phyloP scores from a whole-genome alignment of 257 asterid genomes.

The Striga asiatica region DNA sequence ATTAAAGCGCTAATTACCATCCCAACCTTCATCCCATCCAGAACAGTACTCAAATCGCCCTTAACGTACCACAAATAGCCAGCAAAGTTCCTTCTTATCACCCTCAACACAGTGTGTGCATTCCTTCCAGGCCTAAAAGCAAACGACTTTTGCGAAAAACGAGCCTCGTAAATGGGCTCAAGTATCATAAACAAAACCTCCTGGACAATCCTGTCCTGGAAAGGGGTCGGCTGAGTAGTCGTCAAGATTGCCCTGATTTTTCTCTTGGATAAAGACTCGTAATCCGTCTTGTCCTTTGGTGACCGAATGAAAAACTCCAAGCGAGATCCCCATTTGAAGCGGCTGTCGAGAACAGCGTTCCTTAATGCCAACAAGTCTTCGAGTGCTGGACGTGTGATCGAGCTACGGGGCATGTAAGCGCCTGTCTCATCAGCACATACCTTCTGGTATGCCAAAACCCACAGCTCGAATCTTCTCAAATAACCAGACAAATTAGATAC shows the following conservation, averaged over 20 bases:
- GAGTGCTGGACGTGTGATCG: constrained; percentile 61
- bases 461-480: constrained; percentile 83
- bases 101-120: constrained; percentile 81
- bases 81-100: constrained; percentile 86
- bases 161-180: constrained; percentile 86
- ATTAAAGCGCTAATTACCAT: constrained; percentile 73
- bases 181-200: constrained; percentile 70
- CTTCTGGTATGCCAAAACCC: constrained; percentile 96
- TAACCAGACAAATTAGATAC: constrained; percentile 53
- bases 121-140: constrained; percentile 95
- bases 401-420: constrained; percentile 67
- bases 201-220: constrained; percentile 88
- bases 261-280: constrained; percentile 81
- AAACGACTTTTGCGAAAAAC: constrained; percentile 82
- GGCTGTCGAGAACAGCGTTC: constrained; percentile 73
- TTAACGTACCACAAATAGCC: constrained; percentile 94
- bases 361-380: constrained; percentile 76
- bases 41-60: constrained; percentile 78
- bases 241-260: constrained; percentile 79
- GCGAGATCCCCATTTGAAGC: constrained; percentile 94
- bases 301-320: constrained; percentile 77
- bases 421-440: constrained; percentile 85
- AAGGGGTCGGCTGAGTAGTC: constrained; percentile 65
- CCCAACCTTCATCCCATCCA: constrained; percentile 93
- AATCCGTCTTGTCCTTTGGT: constrained; percentile 81